Conservation (phyloP, 2,329 filamentous ascomycete genomes). For the Pezicula radicicola region DNA sequence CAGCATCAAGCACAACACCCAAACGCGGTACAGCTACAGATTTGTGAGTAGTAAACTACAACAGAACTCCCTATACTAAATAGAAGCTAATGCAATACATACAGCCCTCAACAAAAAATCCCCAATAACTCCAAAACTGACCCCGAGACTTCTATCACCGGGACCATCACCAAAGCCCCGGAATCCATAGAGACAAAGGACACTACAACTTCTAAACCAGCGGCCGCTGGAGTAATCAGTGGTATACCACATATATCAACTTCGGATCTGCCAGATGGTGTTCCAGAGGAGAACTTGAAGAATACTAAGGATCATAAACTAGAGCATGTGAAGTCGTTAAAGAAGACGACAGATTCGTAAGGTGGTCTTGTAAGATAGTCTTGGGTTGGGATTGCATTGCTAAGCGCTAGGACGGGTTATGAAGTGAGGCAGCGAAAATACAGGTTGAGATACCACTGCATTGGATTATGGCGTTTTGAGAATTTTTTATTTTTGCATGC, state of each 20-base stretch:
- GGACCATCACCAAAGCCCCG: conserved; percentile 11
- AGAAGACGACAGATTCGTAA: conserved; percentile 15
- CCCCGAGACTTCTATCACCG: neutral
- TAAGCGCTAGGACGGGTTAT: neutral
- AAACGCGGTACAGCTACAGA: conserved; percentile 11
- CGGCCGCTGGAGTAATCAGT: neutral
- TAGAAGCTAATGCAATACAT: neutral
- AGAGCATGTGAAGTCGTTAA: conserved; percentile 19
- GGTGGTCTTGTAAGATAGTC: neutral
- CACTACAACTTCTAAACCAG: neutral
- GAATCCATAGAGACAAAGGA: neutral
- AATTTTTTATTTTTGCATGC: too few species aligned
- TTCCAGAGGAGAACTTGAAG: conserved; percentile 32
- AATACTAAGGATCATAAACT: conserved; percentile 17
- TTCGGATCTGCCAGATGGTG: conserved; percentile 37
- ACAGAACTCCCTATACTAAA: too few species aligned
- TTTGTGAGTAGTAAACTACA: conserved; percentile 11
- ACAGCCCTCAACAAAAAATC: neutral
- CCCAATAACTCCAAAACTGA: neutral
- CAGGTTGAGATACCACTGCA: neutral
- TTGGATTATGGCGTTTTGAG: neutral
- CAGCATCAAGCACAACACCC: conserved; percentile 22
- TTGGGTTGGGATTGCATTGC: neutral
- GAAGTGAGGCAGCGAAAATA: neutral
- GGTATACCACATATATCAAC: conserved; percentile 33